A percentile compares a stretch with the other conserved stretches of the same genome.
phyloP scores from a whole-genome alignment of 805 yeast genomes.

The Nakazawaea populi region DNA sequence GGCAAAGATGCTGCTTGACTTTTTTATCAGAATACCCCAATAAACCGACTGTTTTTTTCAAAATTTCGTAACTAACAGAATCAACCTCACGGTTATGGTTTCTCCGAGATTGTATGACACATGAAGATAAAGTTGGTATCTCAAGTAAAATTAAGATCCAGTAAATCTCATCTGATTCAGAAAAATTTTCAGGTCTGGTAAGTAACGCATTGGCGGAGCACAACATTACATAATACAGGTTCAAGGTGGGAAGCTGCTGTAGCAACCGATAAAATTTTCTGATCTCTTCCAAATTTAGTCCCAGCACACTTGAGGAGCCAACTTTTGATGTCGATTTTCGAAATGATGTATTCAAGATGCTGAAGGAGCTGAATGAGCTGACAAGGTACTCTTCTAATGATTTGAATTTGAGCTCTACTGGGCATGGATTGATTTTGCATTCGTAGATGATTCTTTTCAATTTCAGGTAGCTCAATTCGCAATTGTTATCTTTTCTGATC shows the following conservation, averaged over 20 bases:
- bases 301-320: constrained; percentile 34
- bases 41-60: constrained; percentile 65
- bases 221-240: constrained; percentile 54
- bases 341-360: constrained; percentile 53
- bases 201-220: constrained; percentile 45
- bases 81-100: constrained; percentile 40
- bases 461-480: constrained; percentile 22
- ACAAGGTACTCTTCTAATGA: constrained; percentile 46
- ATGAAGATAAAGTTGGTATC: constrained; percentile 53
- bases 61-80: constrained; percentile 57
- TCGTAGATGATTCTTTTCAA: constrained; percentile 28
- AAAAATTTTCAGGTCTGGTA: constrained; percentile 34
- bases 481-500: not conserved
- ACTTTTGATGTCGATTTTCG: constrained; percentile 21
- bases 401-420: constrained; percentile 25
- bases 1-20: constrained; percentile 37
- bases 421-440: constrained; percentile 20
- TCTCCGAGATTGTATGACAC: constrained; percentile 29
- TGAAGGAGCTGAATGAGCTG: constrained; percentile 39
- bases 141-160: constrained; percentile 67
- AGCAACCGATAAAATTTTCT: constrained; percentile 39
- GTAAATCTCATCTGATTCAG: constrained; percentile 36
- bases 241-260: constrained; percentile 47
- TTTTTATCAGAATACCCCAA: constrained; percentile 43
- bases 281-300: constrained; percentile 45